Conservation (phyloP, 139 green algal genomes). For the Trebouxia sp. region DNA sequence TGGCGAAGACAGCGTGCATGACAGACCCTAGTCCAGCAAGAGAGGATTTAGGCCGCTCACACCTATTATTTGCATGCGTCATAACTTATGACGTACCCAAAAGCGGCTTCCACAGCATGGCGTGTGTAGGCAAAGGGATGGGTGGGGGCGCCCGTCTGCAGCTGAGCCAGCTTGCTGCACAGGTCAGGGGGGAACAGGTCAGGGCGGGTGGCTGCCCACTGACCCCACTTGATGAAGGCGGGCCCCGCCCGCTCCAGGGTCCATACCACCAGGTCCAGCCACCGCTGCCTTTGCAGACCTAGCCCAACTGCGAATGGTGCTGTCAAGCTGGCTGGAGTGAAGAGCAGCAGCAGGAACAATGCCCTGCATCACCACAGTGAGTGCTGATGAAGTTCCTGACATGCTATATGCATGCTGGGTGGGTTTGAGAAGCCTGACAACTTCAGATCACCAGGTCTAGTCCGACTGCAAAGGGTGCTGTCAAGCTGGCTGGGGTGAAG, state of each 20-base stretch:
- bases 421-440: too few species aligned
- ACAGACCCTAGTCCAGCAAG: too few species aligned
- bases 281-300: conserved; percentile 47
- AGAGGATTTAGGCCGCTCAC: too few species aligned
- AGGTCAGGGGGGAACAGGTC: conserved; percentile 96
- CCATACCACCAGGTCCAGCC: conserved; percentile 76
- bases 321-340: conserved; percentile 58
- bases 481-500: conserved; percentile 25
- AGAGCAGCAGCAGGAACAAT: conserved; percentile 66
- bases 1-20: too few species aligned
- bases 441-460: too few species aligned
- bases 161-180: conserved; percentile 72
- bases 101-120: conserved; percentile 58
- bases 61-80: too few species aligned
- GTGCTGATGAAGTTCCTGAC: too few species aligned
- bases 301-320: conserved; percentile 49
- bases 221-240: conserved; percentile 97
- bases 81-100: conserved; percentile 33
- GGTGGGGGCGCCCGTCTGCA: conserved; percentile 64
- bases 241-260: conserved; percentile 73
- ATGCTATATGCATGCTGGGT: too few species aligned
- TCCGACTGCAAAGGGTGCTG: conserved; percentile 47
- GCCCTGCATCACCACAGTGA: too few species aligned
- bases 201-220: conserved; percentile 90
- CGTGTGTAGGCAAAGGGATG: conserved; percentile 24